Evolutionary conservation across 129 eudicot genomes (phyloP), one percentile per base, ranked within the genome.

Genomic region (Flaveria linearis): DNA sequence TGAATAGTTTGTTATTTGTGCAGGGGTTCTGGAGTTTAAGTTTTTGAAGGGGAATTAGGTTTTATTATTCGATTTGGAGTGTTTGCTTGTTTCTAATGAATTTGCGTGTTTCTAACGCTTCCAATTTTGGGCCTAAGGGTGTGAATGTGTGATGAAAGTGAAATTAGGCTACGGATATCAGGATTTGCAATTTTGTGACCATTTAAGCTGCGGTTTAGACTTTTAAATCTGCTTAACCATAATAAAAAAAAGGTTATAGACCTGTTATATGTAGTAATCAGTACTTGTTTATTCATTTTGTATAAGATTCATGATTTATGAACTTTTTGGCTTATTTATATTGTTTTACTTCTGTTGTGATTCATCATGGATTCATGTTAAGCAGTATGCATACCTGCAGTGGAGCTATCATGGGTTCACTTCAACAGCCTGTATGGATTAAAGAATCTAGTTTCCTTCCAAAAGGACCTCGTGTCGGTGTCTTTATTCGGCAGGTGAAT

Each of bases 351-450:
- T 42, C 1, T 76, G 51, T 78, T 52, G 67, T 71, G 68, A 23
- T 80, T 64, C 3, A 0, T 64, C 7, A 26, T 58, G 51, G 50
- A n/a, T 58, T 45, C 7, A 17, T 73, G 73, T 51, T 53, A 30
- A 28, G 75, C 80, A 87, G 62, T 46, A 92, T 92, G 97, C 90
- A 92, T 75, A 84, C 91, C 67, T 83, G 87, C 69, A 57, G 58
- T 63, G 92, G 96, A 70, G 81, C 85, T 74, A 72, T 80, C 46
- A 84, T 85, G 92, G 86, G 87, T 71, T 88, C 92, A 18, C 80
- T 86, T 80, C 95, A 86, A 70, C 93, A 88, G 78, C 84, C 89
- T 45, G 69, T 90, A 73, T 83, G 84, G 87, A 22, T 73, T 16
- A 90, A 86, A 52, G 86, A 81, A 66, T 57, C 81, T 0, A 33